Percentiles rank a stretch among this genome's conserved stretches.
Conservation (phyloP, 345 rosid species). For the Isatis tinctoria region DNA sequence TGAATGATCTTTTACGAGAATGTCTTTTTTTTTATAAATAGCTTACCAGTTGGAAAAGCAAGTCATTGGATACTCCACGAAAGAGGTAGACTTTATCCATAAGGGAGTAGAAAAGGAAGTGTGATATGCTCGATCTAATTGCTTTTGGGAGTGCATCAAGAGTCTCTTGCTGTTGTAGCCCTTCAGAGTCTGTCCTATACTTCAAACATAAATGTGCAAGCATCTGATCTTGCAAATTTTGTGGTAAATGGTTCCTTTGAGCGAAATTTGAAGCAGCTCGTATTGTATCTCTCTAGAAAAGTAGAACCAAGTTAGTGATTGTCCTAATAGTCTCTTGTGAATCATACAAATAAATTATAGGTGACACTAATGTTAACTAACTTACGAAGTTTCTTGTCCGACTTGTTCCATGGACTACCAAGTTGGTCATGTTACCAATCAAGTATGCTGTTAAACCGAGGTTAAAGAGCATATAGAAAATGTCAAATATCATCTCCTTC, state of each 20-base stretch:
- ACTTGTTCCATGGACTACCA: constrained; percentile 94
- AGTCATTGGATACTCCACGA: constrained; percentile 65
- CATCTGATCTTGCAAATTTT: constrained; percentile 71
- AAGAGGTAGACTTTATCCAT: constrained; percentile 64
- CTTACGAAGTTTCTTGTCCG: constrained; percentile 90
- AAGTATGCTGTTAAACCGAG: constrained; percentile 87
- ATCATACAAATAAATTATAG: neutral
- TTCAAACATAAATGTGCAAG: constrained; percentile 71
- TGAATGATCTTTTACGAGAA: neutral
- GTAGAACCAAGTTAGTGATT: neutral
- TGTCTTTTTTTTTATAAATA: neutral
- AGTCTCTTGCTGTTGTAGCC: constrained; percentile 72
- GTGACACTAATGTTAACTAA: neutral
- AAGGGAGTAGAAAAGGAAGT: constrained; percentile 62
- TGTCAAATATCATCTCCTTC: constrained; percentile 81
- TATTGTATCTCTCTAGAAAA: constrained; percentile 59
- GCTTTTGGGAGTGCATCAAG: constrained; percentile 81
- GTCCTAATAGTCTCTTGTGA: neutral
- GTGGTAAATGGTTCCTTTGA: constrained; percentile 55
- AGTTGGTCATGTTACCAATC: constrained; percentile 97
- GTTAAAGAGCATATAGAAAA: constrained; percentile 89
- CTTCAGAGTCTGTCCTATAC: constrained; percentile 69
- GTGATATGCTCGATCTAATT: constrained; percentile 65
- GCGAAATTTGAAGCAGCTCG: constrained; percentile 74
- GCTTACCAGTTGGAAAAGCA: constrained; percentile 71